phyloP scores from a whole-genome alignment of 257 asterid genomes.

The Jaltomata sinuosa region DNA sequence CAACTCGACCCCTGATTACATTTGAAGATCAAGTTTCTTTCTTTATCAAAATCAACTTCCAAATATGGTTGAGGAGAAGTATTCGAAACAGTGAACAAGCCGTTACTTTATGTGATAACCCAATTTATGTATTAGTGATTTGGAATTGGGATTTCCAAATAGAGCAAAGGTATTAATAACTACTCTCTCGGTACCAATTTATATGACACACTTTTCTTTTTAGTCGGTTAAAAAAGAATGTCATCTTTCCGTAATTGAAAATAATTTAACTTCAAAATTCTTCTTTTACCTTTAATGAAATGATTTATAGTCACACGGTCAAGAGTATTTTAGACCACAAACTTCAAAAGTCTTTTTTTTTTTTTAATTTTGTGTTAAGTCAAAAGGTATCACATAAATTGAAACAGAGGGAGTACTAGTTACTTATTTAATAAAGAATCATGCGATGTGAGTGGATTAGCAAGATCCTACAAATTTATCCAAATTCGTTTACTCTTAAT shows the following conservation, averaged over 20 bases:
- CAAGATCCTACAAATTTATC: not conserved
- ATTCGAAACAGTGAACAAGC: not conserved
- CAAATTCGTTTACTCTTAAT: not conserved
- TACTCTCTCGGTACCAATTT: too few species aligned
- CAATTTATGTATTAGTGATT: not conserved
- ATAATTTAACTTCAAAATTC: too few species aligned
- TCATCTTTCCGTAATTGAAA: too few species aligned
- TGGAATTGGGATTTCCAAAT: not conserved
- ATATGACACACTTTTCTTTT: too few species aligned
- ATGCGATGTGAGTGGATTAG: not conserved
- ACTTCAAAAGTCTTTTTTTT: too few species aligned
- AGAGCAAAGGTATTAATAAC: not conserved
- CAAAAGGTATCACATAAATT: too few species aligned
- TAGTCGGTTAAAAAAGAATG: too few species aligned
- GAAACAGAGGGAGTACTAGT: not conserved
- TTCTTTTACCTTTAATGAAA: too few species aligned
- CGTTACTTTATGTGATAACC: not conserved
- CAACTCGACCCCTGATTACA: not conserved
- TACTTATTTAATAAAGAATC: not conserved
- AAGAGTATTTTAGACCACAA: too few species aligned
- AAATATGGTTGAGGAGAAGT: not conserved
- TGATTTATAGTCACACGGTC: too few species aligned
- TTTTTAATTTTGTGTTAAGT: too few species aligned
- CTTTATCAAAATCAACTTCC: not conserved
- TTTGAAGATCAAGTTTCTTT: not conserved